Evolutionary conservation across 345 rosid genomes (phyloP).

Genomic region (thale cress (Arabidopsis thaliana)): TAIR10.1 NC_003071.7:12131501-12132000

Average conservation of each 20-base stretch:
- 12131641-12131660: conserved; percentile 32
- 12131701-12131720: conserved; percentile 27
- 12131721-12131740: conserved; percentile 20
- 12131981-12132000: neutral
- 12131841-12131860: neutral
- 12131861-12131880: conserved; percentile 5
- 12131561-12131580: neutral
- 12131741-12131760: conserved; percentile 38
- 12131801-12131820: conserved; percentile 32
- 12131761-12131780: conserved; percentile 27
- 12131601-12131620: neutral
- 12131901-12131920: neutral
- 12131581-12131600: conserved; percentile 29
- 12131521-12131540: too few relatives aligned
- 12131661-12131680: neutral
- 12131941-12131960: conserved; percentile 2
- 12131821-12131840: conserved; percentile 16
- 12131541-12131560: neutral
- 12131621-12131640: conserved; percentile 24
- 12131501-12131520: neutral
- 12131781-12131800: conserved; percentile 12
- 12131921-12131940: neutral
- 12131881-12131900: neutral
- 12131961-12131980: conserved; percentile 14
- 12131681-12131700: conserved; percentile 38